phyloP scores from a whole-genome alignment of 163 green algal species.

The Volvox carteri region DNA sequence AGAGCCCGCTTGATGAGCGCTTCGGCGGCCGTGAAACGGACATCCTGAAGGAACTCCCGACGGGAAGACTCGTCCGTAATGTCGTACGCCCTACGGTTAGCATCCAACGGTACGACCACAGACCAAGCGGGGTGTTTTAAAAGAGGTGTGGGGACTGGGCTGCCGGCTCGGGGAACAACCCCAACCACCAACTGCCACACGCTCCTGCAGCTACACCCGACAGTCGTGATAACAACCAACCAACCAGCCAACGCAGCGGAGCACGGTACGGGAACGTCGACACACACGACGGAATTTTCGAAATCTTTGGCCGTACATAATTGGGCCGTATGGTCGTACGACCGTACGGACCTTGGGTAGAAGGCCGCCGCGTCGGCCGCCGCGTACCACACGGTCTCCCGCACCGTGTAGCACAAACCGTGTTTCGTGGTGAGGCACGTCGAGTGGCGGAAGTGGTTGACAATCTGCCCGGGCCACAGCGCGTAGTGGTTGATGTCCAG shows the following conservation, averaged over 20 bases:
- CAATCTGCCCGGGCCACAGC: constrained; percentile 63
- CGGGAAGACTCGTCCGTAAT: constrained; percentile 54
- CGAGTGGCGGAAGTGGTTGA: constrained; percentile 76
- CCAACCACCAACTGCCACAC: too few relatives aligned
- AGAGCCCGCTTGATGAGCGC: constrained; percentile 63
- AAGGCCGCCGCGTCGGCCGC: constrained; percentile 61
- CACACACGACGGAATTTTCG: too few relatives aligned
- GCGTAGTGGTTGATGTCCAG: constrained; percentile 62
- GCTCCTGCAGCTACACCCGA: too few relatives aligned
- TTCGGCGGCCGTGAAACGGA: constrained; percentile 63
- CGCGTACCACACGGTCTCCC: constrained; percentile 65
- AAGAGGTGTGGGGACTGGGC: too few relatives aligned
- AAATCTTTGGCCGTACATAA: too few relatives aligned
- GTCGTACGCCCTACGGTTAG: constrained; percentile 60
- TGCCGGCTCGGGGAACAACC: too few relatives aligned
- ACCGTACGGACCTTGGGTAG: constrained; percentile 62
- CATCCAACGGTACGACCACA: too few relatives aligned
- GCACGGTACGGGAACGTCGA: too few relatives aligned
- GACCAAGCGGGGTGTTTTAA: too few relatives aligned
- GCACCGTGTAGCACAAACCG: constrained; percentile 68
- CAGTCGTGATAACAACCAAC: too few relatives aligned
- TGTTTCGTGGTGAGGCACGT: constrained; percentile 75
- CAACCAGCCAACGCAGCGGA: too few relatives aligned
- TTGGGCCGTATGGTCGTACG: too few relatives aligned
- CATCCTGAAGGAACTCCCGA: constrained; percentile 61